Percentiles rank a stretch among this genome's conserved stretches.
phyloP scores from a whole-genome alignment of 805 yeast species.

The Candida fluviatilis region DNA sequence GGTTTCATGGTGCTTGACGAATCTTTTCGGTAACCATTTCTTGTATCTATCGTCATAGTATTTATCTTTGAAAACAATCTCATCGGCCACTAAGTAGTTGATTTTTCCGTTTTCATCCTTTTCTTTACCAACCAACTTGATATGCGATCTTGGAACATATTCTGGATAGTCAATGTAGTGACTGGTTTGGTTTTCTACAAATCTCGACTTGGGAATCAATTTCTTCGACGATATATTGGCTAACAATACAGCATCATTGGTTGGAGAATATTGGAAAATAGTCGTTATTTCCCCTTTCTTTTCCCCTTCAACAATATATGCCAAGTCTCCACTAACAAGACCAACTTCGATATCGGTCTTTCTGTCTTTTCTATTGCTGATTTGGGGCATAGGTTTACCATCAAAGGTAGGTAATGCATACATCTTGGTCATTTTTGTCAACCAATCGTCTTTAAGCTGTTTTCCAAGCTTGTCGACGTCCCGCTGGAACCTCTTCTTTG shows the following conservation, averaged over 20 bases:
- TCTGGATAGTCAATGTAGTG: slow-evolving; percentile 70
- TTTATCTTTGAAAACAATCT: slow-evolving; percentile 59
- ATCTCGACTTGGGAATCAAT: slow-evolving; percentile 66
- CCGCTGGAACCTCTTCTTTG: slow-evolving; percentile 32
- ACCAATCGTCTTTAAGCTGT: slow-evolving; percentile 23
- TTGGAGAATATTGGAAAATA: slow-evolving; percentile 54
- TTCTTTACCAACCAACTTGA: slow-evolving; percentile 76
- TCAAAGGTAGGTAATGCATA: slow-evolving; percentile 35
- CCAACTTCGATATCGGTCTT: slow-evolving; percentile 50
- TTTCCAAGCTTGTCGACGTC: slow-evolving; percentile 31
- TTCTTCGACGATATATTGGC: slow-evolving; percentile 65
- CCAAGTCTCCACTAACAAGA: slow-evolving; percentile 72
- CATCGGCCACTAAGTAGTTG: slow-evolving; percentile 75
- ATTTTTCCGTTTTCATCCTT: slow-evolving; percentile 60
- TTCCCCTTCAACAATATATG: slow-evolving; percentile 65
- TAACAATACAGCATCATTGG: slow-evolving; percentile 59
- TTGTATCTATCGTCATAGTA: slow-evolving; percentile 75
- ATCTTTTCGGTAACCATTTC: slow-evolving; percentile 71
- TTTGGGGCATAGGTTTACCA: slow-evolving; percentile 11
- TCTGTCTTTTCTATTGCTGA: slow-evolving; percentile 22
- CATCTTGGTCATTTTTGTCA: slow-evolving; percentile 16
- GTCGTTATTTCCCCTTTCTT: slow-evolving; percentile 72
- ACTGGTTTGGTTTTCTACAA: slow-evolving; percentile 68
- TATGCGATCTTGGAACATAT: slow-evolving; percentile 52
- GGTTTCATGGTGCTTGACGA: slow-evolving; percentile 64